A percentile compares a stretch with the other conserved stretches of the same genome.
phyloP scores from a whole-genome alignment of 805 yeast genomes.

The Teunomyces gatunensis region DNA sequence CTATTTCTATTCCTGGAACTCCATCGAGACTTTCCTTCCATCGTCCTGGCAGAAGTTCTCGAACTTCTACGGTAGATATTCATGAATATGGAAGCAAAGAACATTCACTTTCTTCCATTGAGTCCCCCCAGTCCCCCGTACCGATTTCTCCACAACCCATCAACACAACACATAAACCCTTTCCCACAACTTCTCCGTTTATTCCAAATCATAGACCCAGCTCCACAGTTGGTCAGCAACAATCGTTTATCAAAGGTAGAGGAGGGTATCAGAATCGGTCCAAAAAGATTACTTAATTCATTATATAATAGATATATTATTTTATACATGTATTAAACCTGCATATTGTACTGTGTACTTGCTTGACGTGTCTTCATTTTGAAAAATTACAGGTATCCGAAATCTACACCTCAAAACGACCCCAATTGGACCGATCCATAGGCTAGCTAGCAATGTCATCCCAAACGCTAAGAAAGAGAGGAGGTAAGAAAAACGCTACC shows the following conservation, averaged over 20 bases:
- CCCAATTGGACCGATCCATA: background rate
- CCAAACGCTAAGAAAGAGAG: constrained; percentile 25
- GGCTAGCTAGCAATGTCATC: constrained; percentile 18
- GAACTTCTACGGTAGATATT: background rate
- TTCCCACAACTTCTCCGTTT: background rate
- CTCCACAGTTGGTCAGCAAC: background rate
- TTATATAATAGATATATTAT: background rate
- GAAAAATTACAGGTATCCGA: background rate
- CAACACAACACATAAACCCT: background rate
- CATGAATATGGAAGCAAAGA: background rate
- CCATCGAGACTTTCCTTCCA: background rate
- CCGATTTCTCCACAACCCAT: constrained; percentile 1
- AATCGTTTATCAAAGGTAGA: constrained; percentile 39
- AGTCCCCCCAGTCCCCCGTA: constrained; percentile 5
- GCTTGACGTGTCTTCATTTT: background rate
- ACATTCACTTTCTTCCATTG: constrained; percentile 11
- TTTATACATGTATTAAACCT: background rate
- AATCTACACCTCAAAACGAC: no score
- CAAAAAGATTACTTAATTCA: constrained; percentile 31
- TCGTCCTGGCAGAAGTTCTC: background rate
- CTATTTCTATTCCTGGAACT: constrained; percentile 34
- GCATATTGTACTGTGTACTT: background rate
- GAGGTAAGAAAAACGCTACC: constrained; percentile 19
- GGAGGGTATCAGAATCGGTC: constrained; percentile 46
- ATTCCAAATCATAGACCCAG: background rate